These are phyloP conservation scores for Fusarium napiforme DNA, from an alignment of 2,329 filamentous ascomycete species.

Conservation along the genomic window DNA sequence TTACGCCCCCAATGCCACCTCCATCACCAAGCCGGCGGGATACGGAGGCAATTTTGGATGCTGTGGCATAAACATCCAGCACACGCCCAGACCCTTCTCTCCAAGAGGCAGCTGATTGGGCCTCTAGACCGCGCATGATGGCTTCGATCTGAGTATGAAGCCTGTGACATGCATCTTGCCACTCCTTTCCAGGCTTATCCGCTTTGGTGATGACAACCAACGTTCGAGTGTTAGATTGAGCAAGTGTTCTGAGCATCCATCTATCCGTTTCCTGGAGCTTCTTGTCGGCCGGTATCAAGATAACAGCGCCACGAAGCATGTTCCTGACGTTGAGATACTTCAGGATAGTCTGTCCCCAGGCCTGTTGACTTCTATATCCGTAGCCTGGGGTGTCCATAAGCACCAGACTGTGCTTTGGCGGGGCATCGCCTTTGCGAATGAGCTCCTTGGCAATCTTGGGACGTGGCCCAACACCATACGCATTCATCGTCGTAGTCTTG, in stretches of 20 bases:
- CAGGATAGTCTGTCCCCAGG: slow-evolving; percentile 64
- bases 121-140: slow-evolving; percentile 43
- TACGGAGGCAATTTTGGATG: slow-evolving; percentile 50
- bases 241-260: slow-evolving; percentile 59
- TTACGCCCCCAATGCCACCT: slow-evolving; percentile 54
- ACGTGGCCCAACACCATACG: slow-evolving; percentile 63
- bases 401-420: slow-evolving; percentile 60
- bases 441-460: slow-evolving; percentile 44
- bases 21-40: slow-evolving; percentile 48
- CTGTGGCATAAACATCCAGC: slow-evolving; percentile 50
- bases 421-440: slow-evolving; percentile 50
- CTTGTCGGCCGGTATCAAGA: slow-evolving; percentile 65
- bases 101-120: slow-evolving; percentile 43
- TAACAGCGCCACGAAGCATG: slow-evolving; percentile 62
- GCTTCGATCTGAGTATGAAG: slow-evolving; percentile 44
- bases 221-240: slow-evolving; percentile 57
- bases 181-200: slow-evolving; percentile 57
- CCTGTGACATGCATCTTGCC: slow-evolving; percentile 43
- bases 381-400: slow-evolving; percentile 65
- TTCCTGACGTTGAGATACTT: slow-evolving; percentile 61
- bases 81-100: slow-evolving; percentile 45
- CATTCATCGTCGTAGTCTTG: slow-evolving; percentile 66
- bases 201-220: slow-evolving; percentile 67
- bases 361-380: slow-evolving; percentile 57
- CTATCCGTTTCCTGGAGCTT: slow-evolving; percentile 61